These are phyloP conservation scores for Aethionema arabicum DNA, from an alignment of 345 rosid genomes.

Conservation along the genomic window DNA sequence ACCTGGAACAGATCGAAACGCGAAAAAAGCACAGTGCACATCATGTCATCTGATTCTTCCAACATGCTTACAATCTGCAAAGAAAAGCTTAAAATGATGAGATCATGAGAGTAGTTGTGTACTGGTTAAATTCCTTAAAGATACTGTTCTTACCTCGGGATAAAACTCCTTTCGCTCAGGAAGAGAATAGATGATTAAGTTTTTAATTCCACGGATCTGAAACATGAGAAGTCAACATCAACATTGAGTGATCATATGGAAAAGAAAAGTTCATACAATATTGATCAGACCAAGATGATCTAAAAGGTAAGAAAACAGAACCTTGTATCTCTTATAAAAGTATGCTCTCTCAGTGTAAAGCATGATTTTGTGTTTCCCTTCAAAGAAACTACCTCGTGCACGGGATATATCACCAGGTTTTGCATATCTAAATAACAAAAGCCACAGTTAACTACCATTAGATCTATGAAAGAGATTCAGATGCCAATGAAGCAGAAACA, in stretches of 20 bases:
- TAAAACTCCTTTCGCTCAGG: conserved; percentile 95
- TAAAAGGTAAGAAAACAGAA: conserved; percentile 10
- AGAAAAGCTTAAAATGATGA: conserved; percentile 15
- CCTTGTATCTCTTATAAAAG: conserved; percentile 92
- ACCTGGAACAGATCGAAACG: conserved; percentile 71
- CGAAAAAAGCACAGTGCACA: conserved; percentile 80
- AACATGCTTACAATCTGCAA: conserved; percentile 87
- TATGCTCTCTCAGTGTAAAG: conserved; percentile 89
- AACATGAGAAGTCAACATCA: conserved; percentile 16
- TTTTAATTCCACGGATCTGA: conserved; percentile 86
- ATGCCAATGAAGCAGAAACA: conserved; percentile 1
- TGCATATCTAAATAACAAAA: conserved; percentile 53
- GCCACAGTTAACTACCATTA: conserved; percentile 8
- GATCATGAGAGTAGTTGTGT: background rate
- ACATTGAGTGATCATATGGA: too few relatives aligned
- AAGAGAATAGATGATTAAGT: conserved; percentile 79
- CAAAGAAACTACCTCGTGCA: conserved; percentile 70
- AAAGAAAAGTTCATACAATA: too few relatives aligned
- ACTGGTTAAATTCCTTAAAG: background rate
- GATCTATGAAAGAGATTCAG: conserved; percentile 9
- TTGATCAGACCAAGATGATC: conserved; percentile 2
- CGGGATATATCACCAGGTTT: conserved; percentile 73
- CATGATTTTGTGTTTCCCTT: conserved; percentile 70
- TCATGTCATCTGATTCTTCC: conserved; percentile 64
- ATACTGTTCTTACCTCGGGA: conserved; percentile 60